Evolutionary conservation across 1,284 basidiomycete genomes (phyloP).

Genomic region (Sphagnurus paluster): DNA sequence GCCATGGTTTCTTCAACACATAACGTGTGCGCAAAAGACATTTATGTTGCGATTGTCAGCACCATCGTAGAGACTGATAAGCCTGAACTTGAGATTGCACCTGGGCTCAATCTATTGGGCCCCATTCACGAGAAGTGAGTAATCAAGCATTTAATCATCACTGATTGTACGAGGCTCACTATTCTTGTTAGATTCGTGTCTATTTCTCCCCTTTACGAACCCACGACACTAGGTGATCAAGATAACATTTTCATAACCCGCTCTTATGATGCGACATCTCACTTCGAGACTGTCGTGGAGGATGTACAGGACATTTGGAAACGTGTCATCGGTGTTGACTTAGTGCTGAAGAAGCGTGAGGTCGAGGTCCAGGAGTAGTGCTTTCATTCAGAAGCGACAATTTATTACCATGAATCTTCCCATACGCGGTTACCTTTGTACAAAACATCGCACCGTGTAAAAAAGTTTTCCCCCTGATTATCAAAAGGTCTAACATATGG

Average conservation of each 20-base stretch:
- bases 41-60: constrained; percentile 97
- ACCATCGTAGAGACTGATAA: constrained; percentile 96
- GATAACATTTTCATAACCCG: constrained; percentile 97
- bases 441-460: constrained; percentile 16
- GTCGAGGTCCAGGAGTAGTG: constrained; percentile 60
- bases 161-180: constrained; percentile 5
- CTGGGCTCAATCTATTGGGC: constrained; percentile 91
- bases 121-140: constrained; percentile 93
- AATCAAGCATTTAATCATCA: constrained; percentile 1
- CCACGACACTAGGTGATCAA: constrained; percentile 76
- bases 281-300: constrained; percentile 98
- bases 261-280: constrained; percentile 97
- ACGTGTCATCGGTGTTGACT: constrained; percentile 72
- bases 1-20: constrained; percentile 96
- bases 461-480: constrained; percentile 6
- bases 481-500: background rate
- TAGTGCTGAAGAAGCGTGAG: constrained; percentile 85
- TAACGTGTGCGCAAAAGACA: constrained; percentile 94
- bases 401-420: constrained; percentile 9
- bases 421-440: constrained; percentile 8
- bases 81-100: constrained; percentile 91
- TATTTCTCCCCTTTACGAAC: constrained; percentile 87
- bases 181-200: constrained; percentile 75
- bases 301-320: constrained; percentile 95
- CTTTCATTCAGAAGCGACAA: constrained; percentile 6